Evolutionary conservation across 345 rosid species (phyloP), one percentile per base, ranked within the genome.

Genomic region (Populus tremula): DNA sequence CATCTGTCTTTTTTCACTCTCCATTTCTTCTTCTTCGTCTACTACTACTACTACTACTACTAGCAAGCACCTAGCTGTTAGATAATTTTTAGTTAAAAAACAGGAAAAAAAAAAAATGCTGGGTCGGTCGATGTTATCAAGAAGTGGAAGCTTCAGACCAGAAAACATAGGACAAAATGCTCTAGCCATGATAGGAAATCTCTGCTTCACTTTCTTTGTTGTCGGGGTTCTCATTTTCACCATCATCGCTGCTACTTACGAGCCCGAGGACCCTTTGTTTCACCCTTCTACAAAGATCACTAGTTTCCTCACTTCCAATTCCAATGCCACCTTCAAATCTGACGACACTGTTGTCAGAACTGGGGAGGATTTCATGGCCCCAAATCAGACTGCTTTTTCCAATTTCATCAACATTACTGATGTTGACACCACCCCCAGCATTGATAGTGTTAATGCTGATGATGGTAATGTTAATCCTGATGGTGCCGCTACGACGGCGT

Each of bases 231-330:
- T 96, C 41, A 85, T 96, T 69, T 94, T 96, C 90, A 96, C 98
- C 50, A 87, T 96, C 36, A 92, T 96, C 69, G 97, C 98, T 29
- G 97, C 98, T 4, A 93, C 97, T 1, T 93, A 93, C 79, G 87
- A 96, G 61, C 99, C 98, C 0, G 97, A 91, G 67, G 97, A 93
- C 70, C 97, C 97, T 13, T 89, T 93, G 17, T 93, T 93, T 76
- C 93, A 89, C 84, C 96, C 96, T 69, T 86, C 99, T 1, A 87
- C 91, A 27, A 91, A 88, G 80, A 91, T 93, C 79, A 89, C 93
- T 29, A 82, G 89, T n/a, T 92, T 88, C 85, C 91, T 96, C 78
- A 92, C 96, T 1, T 92, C 96, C 49, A 86, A 74, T 16, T 91
- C 94, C 0, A 93, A 92, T 83, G 93, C 98, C 77, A 96, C 99